Percentiles rank a stretch among this genome's conserved stretches.
phyloP scores from a whole-genome alignment of 768 basidiomycete species.

The Lactifluus piperatus region DNA sequence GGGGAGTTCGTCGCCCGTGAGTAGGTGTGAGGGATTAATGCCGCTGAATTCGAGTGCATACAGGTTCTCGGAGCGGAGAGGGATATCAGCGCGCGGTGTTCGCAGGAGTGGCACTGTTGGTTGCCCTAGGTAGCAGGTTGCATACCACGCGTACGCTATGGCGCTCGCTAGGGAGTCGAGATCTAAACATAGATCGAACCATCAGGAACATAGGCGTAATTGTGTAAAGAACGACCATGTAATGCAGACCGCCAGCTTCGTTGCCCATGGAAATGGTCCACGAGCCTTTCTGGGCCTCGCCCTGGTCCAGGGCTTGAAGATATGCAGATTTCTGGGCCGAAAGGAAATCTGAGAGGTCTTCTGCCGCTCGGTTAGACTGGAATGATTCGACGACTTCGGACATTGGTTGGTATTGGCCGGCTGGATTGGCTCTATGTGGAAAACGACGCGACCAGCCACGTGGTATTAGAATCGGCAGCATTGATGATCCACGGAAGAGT shows the following conservation, averaged over 20 bases:
- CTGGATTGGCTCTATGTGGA: background rate
- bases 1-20: constrained; percentile 63
- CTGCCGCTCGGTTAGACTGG: background rate
- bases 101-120: constrained; percentile 66
- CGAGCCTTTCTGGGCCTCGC: constrained; percentile 20
- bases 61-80: constrained; percentile 80
- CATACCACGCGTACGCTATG: constrained; percentile 74
- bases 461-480: background rate
- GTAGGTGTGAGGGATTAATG: constrained; percentile 45
- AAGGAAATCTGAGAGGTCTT: constrained; percentile 10
- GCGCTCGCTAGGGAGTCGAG: constrained; percentile 85
- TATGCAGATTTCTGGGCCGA: constrained; percentile 16
- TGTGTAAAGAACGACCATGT: background rate
- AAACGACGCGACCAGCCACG: background rate
- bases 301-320: constrained; percentile 8
- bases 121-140: constrained; percentile 34
- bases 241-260: constrained; percentile 79
- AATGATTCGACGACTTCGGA: background rate
- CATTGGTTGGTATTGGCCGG: background rate
- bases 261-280: constrained; percentile 95
- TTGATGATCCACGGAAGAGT: constrained; percentile 3
- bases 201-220: background rate
- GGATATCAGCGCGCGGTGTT: constrained; percentile 56
- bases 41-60: constrained; percentile 59
- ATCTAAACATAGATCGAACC: constrained; percentile 41